Conservation (phyloP, 2,329 filamentous ascomycete species). For the Phoma herbarum region DNA sequence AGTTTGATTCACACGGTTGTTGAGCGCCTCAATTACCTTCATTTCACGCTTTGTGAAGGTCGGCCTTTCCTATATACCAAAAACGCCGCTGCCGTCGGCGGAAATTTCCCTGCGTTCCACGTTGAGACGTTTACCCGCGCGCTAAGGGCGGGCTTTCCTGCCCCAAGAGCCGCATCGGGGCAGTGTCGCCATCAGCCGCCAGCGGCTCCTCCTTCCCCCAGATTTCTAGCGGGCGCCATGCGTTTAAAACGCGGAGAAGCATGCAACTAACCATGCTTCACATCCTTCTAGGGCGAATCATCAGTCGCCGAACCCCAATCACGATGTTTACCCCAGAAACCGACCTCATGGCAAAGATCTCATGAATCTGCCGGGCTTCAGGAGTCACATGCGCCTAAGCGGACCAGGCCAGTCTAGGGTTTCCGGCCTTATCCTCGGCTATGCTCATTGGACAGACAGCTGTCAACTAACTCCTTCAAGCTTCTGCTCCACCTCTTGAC, state of each 20-base stretch:
- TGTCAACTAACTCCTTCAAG: slow-evolving; percentile 7
- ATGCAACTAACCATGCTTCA: slow-evolving; percentile 17
- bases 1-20: not conserved
- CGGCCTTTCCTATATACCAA: slow-evolving; percentile 4
- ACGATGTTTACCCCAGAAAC: slow-evolving; percentile 15
- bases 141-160: slow-evolving; percentile 11
- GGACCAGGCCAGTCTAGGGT: slow-evolving; percentile 11
- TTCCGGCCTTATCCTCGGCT: slow-evolving; percentile 8
- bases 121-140: slow-evolving; percentile 1
- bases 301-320: slow-evolving; percentile 18
- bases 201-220: slow-evolving; percentile 17
- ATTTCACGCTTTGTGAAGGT: not conserved
- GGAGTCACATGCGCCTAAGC: slow-evolving; percentile 11
- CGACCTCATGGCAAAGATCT: slow-evolving; percentile 11
- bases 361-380: slow-evolving; percentile 5
- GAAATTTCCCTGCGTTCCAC: slow-evolving; percentile 1
- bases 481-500: slow-evolving; percentile 5
- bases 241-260: slow-evolving; percentile 21
- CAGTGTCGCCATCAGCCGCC: slow-evolving; percentile 11
- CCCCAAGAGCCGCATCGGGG: slow-evolving; percentile 15
- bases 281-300: slow-evolving; percentile 8
- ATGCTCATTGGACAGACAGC: not conserved
- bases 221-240: slow-evolving; percentile 22
- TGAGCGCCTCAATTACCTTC: slow-evolving; percentile 10
- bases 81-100: slow-evolving; percentile 1